Percentiles rank a stretch among this genome's conserved stretches.
Conservation (phyloP, 176 grass and related monocot genomes). For the Avena atlantica region DNA sequence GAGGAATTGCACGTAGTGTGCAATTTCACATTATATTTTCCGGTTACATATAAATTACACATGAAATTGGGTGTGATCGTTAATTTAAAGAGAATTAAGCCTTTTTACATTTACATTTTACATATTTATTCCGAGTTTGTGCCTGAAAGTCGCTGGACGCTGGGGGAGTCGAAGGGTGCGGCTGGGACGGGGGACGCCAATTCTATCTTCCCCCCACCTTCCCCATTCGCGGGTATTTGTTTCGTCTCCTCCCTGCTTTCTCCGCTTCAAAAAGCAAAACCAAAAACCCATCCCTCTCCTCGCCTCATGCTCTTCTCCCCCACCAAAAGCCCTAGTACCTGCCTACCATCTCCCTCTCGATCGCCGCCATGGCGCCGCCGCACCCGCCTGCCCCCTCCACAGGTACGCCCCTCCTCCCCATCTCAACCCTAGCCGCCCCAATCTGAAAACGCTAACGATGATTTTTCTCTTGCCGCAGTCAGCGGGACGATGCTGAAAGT, state of each 20-base stretch:
- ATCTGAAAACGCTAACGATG: background rate
- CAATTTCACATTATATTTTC: too few relatives aligned
- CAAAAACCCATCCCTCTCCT: background rate
- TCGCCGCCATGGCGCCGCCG: conserved; percentile 5
- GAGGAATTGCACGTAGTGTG: too few relatives aligned
- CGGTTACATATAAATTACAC: too few relatives aligned
- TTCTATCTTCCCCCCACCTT: background rate
- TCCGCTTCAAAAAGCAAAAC: background rate
- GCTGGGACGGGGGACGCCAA: too few relatives aligned
- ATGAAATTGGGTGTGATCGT: too few relatives aligned
- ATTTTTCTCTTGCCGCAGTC: background rate
- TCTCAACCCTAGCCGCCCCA: background rate
- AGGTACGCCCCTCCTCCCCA: background rate
- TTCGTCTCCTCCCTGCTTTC: background rate
- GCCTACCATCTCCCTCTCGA: background rate
- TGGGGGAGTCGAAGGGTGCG: too few relatives aligned
- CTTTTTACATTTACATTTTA: too few relatives aligned
- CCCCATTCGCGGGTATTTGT: background rate
- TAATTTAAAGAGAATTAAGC: too few relatives aligned
- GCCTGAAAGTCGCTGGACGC: too few relatives aligned
- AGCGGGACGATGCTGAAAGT: background rate
- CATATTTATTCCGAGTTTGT: too few relatives aligned
- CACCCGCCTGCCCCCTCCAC: background rate
- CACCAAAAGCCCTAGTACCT: background rate
- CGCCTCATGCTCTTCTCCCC: background rate